Base-by-base conservation (phyloP, 2,329 filamentous ascomycete genomes). In the Myriosclerotinia scirpicola region DNA sequence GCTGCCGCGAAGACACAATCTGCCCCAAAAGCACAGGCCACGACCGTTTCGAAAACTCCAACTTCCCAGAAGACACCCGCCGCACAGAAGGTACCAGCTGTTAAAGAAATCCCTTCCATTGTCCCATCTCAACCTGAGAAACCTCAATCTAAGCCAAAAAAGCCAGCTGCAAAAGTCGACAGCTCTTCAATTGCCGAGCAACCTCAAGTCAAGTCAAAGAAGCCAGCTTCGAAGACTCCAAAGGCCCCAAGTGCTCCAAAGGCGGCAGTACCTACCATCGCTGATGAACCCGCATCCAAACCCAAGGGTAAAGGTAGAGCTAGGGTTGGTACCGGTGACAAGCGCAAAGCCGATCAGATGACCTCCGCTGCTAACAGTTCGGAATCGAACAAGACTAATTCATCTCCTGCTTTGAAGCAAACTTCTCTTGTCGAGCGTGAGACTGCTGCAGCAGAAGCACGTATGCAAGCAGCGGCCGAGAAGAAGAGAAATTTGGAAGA, bases 401-500 rank as follows among this genome's bases (percentile, higher is more conserved):
- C 36, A 42, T 61, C 64, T 40, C 64, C 64, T 14, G 64, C 64
- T 61, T 42, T 52, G 22, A 65, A 65, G 26, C 54, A 65, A 30
- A 65, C 36, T 12, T 38, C n/a, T 30, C 11, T 14, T 7, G 54
- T 36, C 38, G 55, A 65, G 30, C 46, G 64, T 44, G 64, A 59
- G 15, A 61, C 38, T 26, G 64, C 54, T 1, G 46, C 48, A 17
- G 64, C 64, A 34, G 54, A 65, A 54, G 54, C 64, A 46, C 46
- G 64, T 34, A 60, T 53, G n/a, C n/a, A 60, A 50, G 64, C 64
- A 34, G 64, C 64, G 2, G 38, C 36, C 4, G 26, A 68, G 34
- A 69, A 61, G 15, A 66, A 67, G 50, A 53, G 54, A 55, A 17
- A 36, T 65, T 34, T 65, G 55, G 52, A 67, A 50, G 54, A 67